These are phyloP conservation scores for Penicillium steckii DNA, from an alignment of 495 filamentous ascomycete species.

Conservation along the genomic window DNA sequence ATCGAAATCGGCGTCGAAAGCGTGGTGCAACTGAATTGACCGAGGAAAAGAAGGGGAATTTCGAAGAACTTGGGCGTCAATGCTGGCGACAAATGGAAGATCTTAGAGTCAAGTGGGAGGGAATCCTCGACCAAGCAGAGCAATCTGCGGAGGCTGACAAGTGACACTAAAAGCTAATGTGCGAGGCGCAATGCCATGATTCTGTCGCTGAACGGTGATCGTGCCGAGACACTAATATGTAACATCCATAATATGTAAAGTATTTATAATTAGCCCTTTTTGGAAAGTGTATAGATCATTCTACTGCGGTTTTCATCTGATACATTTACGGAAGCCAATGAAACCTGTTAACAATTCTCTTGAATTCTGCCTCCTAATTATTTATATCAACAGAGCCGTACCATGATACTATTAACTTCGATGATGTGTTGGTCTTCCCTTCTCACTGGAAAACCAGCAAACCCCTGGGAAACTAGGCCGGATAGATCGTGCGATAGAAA, in stretches of 20 bases:
- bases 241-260: neutral
- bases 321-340: constrained; percentile 8
- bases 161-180: neutral
- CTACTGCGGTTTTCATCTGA: neutral
- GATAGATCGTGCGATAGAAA: neutral
- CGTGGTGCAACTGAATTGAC: constrained; percentile 58
- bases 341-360: constrained; percentile 9
- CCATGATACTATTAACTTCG: constrained; percentile 31
- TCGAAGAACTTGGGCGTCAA: constrained; percentile 69
- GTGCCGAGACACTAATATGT: too few relatives aligned
- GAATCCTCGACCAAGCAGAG: constrained; percentile 47
- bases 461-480: constrained; percentile 8
- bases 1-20: constrained; percentile 52
- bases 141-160: constrained; percentile 4
- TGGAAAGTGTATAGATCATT: constrained; percentile 3
- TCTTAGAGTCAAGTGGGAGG: constrained; percentile 77
- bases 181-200: neutral
- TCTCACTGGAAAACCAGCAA: constrained; percentile 7
- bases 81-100: constrained; percentile 86
- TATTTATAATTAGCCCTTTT: constrained; percentile 1
- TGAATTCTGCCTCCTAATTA: constrained; percentile 25
- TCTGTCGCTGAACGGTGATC: neutral
- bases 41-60: constrained; percentile 61
- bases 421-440: constrained; percentile 23
- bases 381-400: constrained; percentile 40